Evolutionary conservation across 352 stramenopile species (phyloP), one percentile per base, ranked within the genome.

Genomic region (Globisporangium cederbergense): DNA sequence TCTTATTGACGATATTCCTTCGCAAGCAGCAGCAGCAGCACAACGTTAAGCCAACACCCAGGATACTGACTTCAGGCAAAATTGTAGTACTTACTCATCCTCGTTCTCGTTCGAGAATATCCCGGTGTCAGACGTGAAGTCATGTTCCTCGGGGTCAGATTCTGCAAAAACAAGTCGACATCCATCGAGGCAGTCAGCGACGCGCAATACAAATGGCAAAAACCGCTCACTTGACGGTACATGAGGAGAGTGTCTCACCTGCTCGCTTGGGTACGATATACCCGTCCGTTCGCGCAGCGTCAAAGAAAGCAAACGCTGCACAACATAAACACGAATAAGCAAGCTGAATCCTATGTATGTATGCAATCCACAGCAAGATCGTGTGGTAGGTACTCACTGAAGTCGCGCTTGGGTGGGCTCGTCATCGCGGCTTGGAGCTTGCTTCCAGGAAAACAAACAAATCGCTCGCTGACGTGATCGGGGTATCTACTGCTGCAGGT

Each of bases 291-390:
- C 75, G 65, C 20, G 63, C 66, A 2, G 72, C 74, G 50, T 81
- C 74, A 28, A 81, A 81, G 70, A 70, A 81, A 10, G 66, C 72
- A 52, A 81, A 79, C 1, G 71, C 74, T 78, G 20, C 13, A 34
- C 10, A 40, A 7, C 52, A 62, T n/a, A 34, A 45, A 38, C 28
- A 56, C 2, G 32, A n/a, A 56, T 40, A 14, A 40, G 16, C 28
- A 16, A 8, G 13, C 5, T 45, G 52, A 45, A 30, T 45, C 32
- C 8, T 14, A 25, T 18, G 32, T 14, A 25, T 18, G 32, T 20
- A 28, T 42, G 36, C 36, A 14, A 14, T 42, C 14, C 9, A 42
- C 36, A 42, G 13, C 42, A 11, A 45, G 11, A 45, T 45, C 11
- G 42, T 18, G 52, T 9, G 14, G 16, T 3, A 22, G 22, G 49